Evolutionary conservation across 1,284 basidiomycete genomes (phyloP).

Genomic region (Chalciporus sp.): DNA sequence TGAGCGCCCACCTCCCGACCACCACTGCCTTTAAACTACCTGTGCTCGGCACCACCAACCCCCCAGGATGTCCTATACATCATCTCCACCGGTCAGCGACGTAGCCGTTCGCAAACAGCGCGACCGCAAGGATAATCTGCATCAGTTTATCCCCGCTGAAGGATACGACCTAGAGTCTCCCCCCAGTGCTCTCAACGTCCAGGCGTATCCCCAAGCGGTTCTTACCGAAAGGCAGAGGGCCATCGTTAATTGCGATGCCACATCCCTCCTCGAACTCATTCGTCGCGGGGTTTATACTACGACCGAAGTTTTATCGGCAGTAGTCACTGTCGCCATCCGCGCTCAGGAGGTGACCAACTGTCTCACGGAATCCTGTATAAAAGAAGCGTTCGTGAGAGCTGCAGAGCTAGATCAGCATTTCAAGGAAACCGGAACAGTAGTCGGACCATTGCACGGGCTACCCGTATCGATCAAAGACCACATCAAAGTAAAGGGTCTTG

Average conservation of each 20-base stretch:
- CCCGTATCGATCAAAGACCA: slow-evolving; percentile 61
- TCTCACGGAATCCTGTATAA: slow-evolving; percentile 57
- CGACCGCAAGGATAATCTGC: slow-evolving; percentile 25
- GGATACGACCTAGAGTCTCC: slow-evolving; percentile 4
- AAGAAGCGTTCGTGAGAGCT: slow-evolving; percentile 54
- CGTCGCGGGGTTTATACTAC: slow-evolving; percentile 26
- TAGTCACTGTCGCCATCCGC: slow-evolving; percentile 29
- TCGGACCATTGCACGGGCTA: slow-evolving; percentile 64
- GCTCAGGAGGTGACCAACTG: slow-evolving; percentile 47
- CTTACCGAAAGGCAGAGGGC: slow-evolving; percentile 28
- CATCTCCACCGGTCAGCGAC: slow-evolving; percentile 3
- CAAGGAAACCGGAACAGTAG: slow-evolving; percentile 45
- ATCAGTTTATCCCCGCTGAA: background rate
- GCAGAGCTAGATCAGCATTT: slow-evolving; percentile 52
- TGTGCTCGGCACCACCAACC: background rate
- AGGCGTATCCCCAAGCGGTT: slow-evolving; percentile 27
- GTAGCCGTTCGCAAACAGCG: slow-evolving; percentile 29
- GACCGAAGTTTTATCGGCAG: slow-evolving; percentile 29
- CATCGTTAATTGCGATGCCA: slow-evolving; percentile 35
- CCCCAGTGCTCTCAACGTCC: slow-evolving; percentile 20
- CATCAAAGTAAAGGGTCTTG: slow-evolving; percentile 48
- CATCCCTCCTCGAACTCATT: slow-evolving; percentile 25
- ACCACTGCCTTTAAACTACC: slow-evolving; percentile 1
- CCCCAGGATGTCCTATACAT: slow-evolving; percentile 7
- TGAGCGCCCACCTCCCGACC: background rate